Evolutionary conservation across 306 rosid species (phyloP).

Genomic region (Vigna unguiculata): DNA sequence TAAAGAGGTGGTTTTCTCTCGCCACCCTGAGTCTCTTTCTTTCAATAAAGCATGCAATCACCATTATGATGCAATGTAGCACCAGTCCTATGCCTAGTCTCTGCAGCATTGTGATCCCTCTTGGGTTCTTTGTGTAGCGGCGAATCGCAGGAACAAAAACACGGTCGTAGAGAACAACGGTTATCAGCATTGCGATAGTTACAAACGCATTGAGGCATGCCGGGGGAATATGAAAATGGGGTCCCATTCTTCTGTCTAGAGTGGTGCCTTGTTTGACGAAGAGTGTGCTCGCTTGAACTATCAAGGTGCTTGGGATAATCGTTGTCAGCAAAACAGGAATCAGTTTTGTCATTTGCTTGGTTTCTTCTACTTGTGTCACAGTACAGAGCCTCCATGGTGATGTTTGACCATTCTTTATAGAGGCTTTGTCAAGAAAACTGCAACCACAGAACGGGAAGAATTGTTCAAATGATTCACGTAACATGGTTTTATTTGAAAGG

Average conservation of each 20-base stretch:
- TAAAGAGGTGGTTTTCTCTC: slow-evolving; percentile 49
- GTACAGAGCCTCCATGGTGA: slow-evolving; percentile 71
- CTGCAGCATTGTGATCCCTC: slow-evolving; percentile 86
- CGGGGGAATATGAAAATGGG: slow-evolving; percentile 67
- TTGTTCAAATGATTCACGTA: slow-evolving; percentile 6
- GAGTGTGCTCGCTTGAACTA: slow-evolving; percentile 59
- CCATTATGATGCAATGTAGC: slow-evolving; percentile 56
- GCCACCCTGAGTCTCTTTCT: slow-evolving; percentile 63
- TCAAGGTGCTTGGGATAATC: slow-evolving; percentile 63
- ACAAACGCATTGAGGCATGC: slow-evolving; percentile 62
- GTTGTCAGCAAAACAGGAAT: slow-evolving; percentile 67
- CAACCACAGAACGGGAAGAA: background rate
- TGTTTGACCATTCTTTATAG: slow-evolving; percentile 51
- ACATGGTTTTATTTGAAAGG: background rate
- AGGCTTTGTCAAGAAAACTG: slow-evolving; percentile 85
- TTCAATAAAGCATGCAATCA: slow-evolving; percentile 60
- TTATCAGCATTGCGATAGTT: slow-evolving; percentile 69
- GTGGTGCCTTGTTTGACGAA: slow-evolving; percentile 76
- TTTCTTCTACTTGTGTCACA: slow-evolving; percentile 90
- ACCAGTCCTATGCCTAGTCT: slow-evolving; percentile 78
- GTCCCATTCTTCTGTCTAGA: slow-evolving; percentile 63
- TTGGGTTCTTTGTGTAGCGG: slow-evolving; percentile 70
- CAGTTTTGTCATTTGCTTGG: slow-evolving; percentile 84
- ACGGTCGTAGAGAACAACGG: slow-evolving; percentile 67
- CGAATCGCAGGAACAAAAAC: slow-evolving; percentile 57